Evolutionary conservation across 768 basidiomycete species (phyloP), one percentile per base, ranked within the genome.

Genomic region (Mrakia hoshinonis): DNA sequence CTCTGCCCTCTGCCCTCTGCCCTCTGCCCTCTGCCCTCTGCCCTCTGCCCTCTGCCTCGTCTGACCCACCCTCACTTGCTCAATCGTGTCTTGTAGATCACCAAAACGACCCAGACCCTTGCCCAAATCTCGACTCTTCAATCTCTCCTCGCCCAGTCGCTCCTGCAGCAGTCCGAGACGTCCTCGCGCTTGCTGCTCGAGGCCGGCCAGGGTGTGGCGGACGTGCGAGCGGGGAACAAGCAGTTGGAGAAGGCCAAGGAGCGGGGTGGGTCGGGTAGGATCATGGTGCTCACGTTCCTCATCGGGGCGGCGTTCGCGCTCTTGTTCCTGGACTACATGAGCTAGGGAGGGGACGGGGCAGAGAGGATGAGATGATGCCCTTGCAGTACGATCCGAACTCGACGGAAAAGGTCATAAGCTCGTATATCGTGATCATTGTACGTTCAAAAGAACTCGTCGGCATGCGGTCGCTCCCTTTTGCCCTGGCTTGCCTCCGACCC

Each of bases 181-280:
- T 92, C 93, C 12, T 94, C 98, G 76, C 87, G 91, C 79, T 81
- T 99, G 73, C 96, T 92, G 77, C 92, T 96, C 75, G 95, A 99
- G 77, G 94, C 92, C 11, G 88, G 96, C 67, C 86, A 89, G 1
- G 90, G 90, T 36, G 89, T 91, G 13, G 87, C 86, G 10, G 89
- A 87, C 60, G 87, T 97, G 48, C 89, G 90, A 75, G 90, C 89
- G 79, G 93, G 95, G 43, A 97, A 97, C 75, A 82, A 84, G 52
- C 92, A 99, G 80, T 83, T 99, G 69, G 87, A 85, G 78, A 91
- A 93, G 81, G 95, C 96, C 20, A 87, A 87, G 78, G 84, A 91
- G 79, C 83, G 93, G 69, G 89, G 89, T 38, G 87, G 89, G 75
- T 94, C 96, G 75, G 86, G 90, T 49, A 83, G 96, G 79, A 81